Evolutionary conservation across 2,329 filamentous ascomycete species (phyloP).

Genomic region (Didymella segeticola): DNA sequence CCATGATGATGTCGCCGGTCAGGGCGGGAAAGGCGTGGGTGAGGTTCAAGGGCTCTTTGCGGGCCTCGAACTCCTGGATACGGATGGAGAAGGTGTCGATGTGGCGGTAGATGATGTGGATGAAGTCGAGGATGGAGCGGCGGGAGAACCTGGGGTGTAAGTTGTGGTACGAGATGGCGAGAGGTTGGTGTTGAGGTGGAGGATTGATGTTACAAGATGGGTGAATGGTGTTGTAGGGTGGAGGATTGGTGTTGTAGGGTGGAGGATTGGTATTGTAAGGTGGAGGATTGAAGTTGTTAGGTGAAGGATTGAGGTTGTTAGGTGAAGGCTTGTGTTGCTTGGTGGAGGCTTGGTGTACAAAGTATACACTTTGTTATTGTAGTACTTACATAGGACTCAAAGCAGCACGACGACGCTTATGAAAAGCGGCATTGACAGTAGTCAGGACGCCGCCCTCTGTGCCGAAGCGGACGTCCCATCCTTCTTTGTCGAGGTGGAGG

Average conservation of each 20-base stretch:
- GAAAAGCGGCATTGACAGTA: constrained; percentile 36
- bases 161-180: no score
- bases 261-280: no score
- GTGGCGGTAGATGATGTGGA: constrained; percentile 47
- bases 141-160: constrained; percentile 43
- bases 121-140: constrained; percentile 43
- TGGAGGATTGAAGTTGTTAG: no score
- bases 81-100: constrained; percentile 39
- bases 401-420: constrained; percentile 43
- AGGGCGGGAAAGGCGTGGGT: constrained; percentile 48
- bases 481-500: constrained; percentile 42
- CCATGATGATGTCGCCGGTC: constrained; percentile 56
- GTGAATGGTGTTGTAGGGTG: no score
- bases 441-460: constrained; percentile 36
- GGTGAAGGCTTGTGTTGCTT: no score
- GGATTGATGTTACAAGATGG: no score
- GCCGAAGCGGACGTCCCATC: constrained; percentile 45
- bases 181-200: no score
- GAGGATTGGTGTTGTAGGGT: no score
- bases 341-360: no score
- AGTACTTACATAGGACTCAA: constrained; percentile 41
- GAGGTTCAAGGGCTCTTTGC: constrained; percentile 41
- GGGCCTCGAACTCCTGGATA: constrained; percentile 39
- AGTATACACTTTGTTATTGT: no score
- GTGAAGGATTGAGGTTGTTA: no score